Base-by-base conservation (phyloP, 2,329 filamentous ascomycete species). In the Paracoccidioides brasiliensis region DNA sequence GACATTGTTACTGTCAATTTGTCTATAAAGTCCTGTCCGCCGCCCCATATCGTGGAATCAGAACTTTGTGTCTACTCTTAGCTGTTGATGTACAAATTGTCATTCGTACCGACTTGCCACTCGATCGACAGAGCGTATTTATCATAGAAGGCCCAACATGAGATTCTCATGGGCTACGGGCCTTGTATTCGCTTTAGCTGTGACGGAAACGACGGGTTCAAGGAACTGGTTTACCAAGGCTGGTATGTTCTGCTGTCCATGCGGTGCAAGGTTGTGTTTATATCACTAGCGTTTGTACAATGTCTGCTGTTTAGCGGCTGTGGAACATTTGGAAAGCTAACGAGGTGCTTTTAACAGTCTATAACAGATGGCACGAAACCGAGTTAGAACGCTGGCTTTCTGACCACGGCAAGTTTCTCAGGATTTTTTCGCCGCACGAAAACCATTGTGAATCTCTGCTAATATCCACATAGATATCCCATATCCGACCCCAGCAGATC, bases 351-450 rank as follows among this genome's bases (percentile, higher is more conserved):
- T 57, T 57, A 62, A 51, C 67, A 95, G 91, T 85, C 14, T 97
- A 97, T 79, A 96, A 97, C 76, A 96, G 93, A 71, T 98, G 93
- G 93, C 91, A 97, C 66, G 85, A 97, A 77, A 95, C 88, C 28
- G 93, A 98, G 78, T 82, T 98, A 35, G 91, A 98, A 76, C 83
- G 90, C 66, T 98, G 93, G 93, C 83, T 98, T 52, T 87, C 87
- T 35, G 93, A 98, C 69, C 81, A 97, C 74, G 82, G 71, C 72
- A 62, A 45, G 55, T 52, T 35, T 14, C 45, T 14, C 15, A 9
- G 4, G 12, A 7, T 32, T 33, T 46, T 22, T n/a, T 52, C 14
- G 33, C 5, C 48, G 22, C 10, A 5, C n/a, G 53, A 15, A 32
- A 33, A 10, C 32, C 33, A 5, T 30, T 30, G 5, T 7, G n/a